Base-by-base conservation (phyloP, 345 rosid species). In the Eucalyptus sp. region DNA sequence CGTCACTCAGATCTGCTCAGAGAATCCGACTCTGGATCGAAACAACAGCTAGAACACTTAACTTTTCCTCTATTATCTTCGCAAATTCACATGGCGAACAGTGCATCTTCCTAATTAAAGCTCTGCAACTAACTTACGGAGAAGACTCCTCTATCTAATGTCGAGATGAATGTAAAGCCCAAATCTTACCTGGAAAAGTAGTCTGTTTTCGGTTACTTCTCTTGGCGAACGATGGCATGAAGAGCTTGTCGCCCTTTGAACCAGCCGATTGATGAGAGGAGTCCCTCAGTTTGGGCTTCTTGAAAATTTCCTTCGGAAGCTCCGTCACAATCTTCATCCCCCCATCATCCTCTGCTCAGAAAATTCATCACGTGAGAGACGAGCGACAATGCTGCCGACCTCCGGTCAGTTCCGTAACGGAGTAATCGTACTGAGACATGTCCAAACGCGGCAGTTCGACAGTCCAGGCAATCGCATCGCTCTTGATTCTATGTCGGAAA, bases 301-400 rank as follows among this genome's bases (percentile, higher is more conserved):
- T 95, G 80, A 94, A 92, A 93, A 90, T 90, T 50, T 87, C 92
- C 0, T 87, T 90, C 1, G 96, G 92, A 91, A 92, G 90, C 89
- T 93, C 97, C 41, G 94, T 94, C 89, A 93, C 94, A 89, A 94
- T 91, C 91, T 90, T 89, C 44, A 90, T 66, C 88, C 88, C 95
- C 62, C 90, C 66, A 86, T 88, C 94, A 54, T 62, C 91, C 44
- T 86, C 95, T 91, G 86, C 87, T 37, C 56, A 17, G 33, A 20
- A 58, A 89, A 64, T 49, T 37, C 29, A 54, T 31, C 31, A 54
- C 31, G 49, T n/a, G 52, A 89, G 60, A 76, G 60, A 71, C 14
- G 27, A 76, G 46, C 83, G 4, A 18, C 83, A 37, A 37, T 37
- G 1, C 27, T 37, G 18, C 48, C 46, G 2, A 20, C 48, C 0